phyloP scores from a whole-genome alignment of 305 asterid species.

The Rubia occidens region DNA sequence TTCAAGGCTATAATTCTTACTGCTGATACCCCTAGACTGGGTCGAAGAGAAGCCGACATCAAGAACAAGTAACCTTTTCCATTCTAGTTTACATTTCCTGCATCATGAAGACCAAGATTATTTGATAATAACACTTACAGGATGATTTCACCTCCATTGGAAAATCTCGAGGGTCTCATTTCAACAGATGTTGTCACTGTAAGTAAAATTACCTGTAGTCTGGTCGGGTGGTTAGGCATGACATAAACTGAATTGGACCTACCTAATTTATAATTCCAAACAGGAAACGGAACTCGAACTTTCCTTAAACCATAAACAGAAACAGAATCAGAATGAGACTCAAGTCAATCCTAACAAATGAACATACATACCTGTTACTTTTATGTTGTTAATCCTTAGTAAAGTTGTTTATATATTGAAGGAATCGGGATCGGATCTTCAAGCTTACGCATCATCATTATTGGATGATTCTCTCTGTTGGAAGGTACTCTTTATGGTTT shows the following conservation, averaged over 20 bases:
- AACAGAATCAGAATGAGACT: too few relatives aligned
- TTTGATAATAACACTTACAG: conserved; percentile 26
- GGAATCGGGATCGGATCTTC: conserved; percentile 46
- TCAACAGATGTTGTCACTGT: conserved; percentile 35
- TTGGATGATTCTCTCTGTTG: conserved; percentile 46
- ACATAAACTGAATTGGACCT: too few relatives aligned
- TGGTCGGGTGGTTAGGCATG: too few relatives aligned
- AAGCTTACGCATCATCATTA: conserved; percentile 39
- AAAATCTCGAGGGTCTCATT: conserved; percentile 55
- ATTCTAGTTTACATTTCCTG: neutral
- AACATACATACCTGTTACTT: neutral
- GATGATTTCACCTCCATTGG: conserved; percentile 46
- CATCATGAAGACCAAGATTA: neutral
- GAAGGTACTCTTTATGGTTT: conserved; percentile 35
- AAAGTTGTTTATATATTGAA: conserved; percentile 14
- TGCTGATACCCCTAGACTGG: conserved; percentile 55
- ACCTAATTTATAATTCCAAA: too few relatives aligned
- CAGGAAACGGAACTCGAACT: too few relatives aligned
- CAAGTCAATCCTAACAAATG: too few relatives aligned
- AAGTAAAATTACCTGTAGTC: conserved; percentile 13
- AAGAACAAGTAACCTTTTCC: conserved; percentile 38
- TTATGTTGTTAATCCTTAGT: neutral
- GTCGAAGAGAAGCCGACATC: conserved; percentile 59
- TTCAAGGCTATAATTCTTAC: conserved; percentile 59
- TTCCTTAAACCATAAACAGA: too few relatives aligned